A percentile compares a stretch with the other conserved stretches of the same genome.
phyloP scores from a whole-genome alignment of 108 stramenopile species.

The Discostella stelligeroides region DNA sequence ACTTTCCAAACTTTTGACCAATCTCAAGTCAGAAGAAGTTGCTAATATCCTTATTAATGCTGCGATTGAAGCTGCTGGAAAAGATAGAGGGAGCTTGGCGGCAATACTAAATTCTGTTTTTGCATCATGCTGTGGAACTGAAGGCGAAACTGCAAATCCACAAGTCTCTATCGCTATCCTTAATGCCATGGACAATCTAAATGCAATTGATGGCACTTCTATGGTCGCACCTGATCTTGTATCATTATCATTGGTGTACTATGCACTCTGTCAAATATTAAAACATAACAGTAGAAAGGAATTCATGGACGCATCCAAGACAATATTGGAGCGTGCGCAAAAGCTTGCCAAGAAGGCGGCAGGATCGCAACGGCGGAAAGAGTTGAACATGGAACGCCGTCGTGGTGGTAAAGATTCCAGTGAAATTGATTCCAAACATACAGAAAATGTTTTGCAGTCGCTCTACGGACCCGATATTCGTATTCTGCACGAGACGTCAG shows the following conservation, averaged over 20 bases:
- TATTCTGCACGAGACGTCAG: constrained; percentile 61
- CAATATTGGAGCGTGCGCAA: constrained; percentile 56
- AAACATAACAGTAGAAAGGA: background rate
- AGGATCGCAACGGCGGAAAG: constrained; percentile 64
- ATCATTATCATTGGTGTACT: constrained; percentile 22
- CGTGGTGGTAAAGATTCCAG: constrained; percentile 5
- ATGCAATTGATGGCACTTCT: constrained; percentile 25
- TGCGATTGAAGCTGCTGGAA: constrained; percentile 45
- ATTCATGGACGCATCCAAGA: constrained; percentile 7
- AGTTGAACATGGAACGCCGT: constrained; percentile 57
- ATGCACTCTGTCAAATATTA: constrained; percentile 1
- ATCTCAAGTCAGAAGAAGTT: constrained; percentile 19
- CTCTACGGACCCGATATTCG: constrained; percentile 57
- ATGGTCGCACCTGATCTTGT: constrained; percentile 38
- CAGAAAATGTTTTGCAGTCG: constrained; percentile 38
- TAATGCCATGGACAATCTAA: constrained; percentile 29
- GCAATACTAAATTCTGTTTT: constrained; percentile 61
- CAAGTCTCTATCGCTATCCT: constrained; percentile 25
- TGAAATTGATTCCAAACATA: constrained; percentile 23
- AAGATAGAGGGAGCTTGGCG: constrained; percentile 39
- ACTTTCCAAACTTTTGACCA: constrained; percentile 6
- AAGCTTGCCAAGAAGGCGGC: constrained; percentile 60
- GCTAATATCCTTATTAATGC: constrained; percentile 39
- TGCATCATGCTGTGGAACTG: constrained; percentile 53
- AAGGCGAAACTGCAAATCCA: constrained; percentile 18